Evolutionary conservation across 2,329 filamentous ascomycete species (phyloP).

Genomic region (Plenodomus tracheiphilus): DNA sequence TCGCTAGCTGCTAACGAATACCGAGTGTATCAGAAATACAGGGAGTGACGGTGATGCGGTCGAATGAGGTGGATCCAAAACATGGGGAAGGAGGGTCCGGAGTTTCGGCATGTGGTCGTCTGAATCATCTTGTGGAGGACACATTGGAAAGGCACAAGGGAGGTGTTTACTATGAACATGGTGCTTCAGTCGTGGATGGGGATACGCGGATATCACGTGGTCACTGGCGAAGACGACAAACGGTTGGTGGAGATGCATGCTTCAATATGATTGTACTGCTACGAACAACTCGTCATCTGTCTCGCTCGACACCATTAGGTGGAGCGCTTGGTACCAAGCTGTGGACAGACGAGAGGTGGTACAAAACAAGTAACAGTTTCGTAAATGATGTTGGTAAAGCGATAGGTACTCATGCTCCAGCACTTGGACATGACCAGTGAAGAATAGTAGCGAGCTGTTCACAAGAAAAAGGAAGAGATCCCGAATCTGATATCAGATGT

Average conservation of each 20-base stretch:
- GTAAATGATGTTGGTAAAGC: constrained; percentile 24
- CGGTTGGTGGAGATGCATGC: not conserved
- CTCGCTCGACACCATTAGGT: constrained; percentile 32
- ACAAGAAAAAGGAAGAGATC: constrained; percentile 13
- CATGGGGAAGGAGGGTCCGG: too few species aligned
- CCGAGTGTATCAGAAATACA: not conserved
- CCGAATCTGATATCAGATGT: constrained; percentile 3
- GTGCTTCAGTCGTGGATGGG: not conserved
- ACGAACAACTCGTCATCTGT: constrained; percentile 32
- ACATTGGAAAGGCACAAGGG: too few species aligned
- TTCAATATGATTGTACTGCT: constrained; percentile 5
- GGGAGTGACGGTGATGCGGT: not conserved
- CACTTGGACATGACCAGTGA: constrained; percentile 39
- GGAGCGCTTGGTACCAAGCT: constrained; percentile 38
- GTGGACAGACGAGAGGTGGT: constrained; percentile 28
- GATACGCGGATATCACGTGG: not conserved
- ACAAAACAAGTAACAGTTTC: constrained; percentile 10
- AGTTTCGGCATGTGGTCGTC: too few species aligned
- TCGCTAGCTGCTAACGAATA: not conserved
- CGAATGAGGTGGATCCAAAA: too few species aligned
- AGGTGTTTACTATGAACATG: too few species aligned
- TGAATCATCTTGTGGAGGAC: too few species aligned
- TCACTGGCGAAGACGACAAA: not conserved
- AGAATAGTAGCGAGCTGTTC: constrained; percentile 19
- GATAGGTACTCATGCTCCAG: constrained; percentile 39